Evolutionary conservation across 495 filamentous ascomycete genomes (phyloP).

Genomic region (Daldinia childiae): DNA sequence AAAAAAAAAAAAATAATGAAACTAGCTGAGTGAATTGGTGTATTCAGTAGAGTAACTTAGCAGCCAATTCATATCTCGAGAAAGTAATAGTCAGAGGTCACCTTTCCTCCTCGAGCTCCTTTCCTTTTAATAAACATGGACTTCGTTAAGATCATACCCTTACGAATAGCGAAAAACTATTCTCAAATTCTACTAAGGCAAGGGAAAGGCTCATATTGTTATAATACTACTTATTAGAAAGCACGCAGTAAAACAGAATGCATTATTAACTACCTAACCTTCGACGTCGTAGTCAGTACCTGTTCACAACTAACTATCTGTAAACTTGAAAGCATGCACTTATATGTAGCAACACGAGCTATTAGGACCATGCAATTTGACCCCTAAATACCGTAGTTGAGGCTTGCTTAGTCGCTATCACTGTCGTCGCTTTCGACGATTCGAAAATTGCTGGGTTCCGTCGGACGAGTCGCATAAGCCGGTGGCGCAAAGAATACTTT

Average conservation of each 20-base stretch:
- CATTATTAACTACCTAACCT: not conserved
- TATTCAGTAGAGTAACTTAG: not conserved
- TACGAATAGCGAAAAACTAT: no score
- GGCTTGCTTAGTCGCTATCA: not conserved
- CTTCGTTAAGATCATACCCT: no score
- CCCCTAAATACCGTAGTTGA: not conserved
- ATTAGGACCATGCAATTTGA: conserved; percentile 1
- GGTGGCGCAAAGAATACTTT: conserved; percentile 18
- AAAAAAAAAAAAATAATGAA: not conserved
- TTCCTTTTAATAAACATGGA: no score
- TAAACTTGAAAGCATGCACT: not conserved
- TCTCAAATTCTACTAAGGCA: no score
- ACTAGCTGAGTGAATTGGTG: not conserved
- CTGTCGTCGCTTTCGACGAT: not conserved
- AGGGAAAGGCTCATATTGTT: no score
- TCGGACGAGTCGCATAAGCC: not conserved
- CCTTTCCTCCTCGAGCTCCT: no score
- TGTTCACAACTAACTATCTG: not conserved
- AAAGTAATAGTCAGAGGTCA: no score
- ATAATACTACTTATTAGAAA: not conserved
- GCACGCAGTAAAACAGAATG: not conserved
- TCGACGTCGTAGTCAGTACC: not conserved
- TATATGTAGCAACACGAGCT: not conserved
- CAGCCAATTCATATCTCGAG: no score
- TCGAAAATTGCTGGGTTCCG: not conserved